Conservation (phyloP, 2,329 filamentous ascomycete species). For the Diatrype stigma region DNA sequence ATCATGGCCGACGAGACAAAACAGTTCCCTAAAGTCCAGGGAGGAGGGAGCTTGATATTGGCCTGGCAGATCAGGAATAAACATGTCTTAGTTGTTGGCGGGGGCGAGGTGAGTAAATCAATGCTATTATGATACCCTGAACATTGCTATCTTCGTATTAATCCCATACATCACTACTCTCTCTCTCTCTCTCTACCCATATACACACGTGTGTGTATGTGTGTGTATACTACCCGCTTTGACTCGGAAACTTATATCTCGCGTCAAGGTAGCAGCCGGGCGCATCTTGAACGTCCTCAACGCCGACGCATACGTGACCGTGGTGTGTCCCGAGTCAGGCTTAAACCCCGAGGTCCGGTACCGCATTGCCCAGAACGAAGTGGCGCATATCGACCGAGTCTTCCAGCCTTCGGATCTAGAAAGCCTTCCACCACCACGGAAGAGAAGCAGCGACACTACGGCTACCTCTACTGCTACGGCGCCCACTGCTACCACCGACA, state of each 20-base stretch:
- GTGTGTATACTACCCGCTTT: too few species aligned
- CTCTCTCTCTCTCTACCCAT: too few species aligned
- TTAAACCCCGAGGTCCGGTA: conserved; percentile 85
- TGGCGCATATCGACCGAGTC: conserved; percentile 74
- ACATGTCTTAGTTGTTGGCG: conserved; percentile 85
- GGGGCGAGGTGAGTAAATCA: conserved; percentile 74
- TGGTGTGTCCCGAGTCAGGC: conserved; percentile 74
- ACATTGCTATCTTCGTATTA: neutral
- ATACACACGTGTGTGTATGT: too few species aligned
- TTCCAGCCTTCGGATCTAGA: conserved; percentile 89
- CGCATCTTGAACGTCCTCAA: conserved; percentile 88
- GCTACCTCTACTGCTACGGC: too few species aligned
- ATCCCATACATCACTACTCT: too few species aligned
- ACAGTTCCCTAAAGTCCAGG: conserved; percentile 75
- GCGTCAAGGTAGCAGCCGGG: conserved; percentile 78
- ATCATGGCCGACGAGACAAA: conserved; percentile 19
- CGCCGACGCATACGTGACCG: conserved; percentile 84
- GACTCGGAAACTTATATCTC: conserved; percentile 6
- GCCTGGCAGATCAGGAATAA: conserved; percentile 94
- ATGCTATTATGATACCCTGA: too few species aligned
- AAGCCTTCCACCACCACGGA: conserved; percentile 37
- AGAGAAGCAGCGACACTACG: too few species aligned
- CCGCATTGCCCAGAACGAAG: conserved; percentile 70
- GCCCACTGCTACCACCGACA: conserved; percentile 1
- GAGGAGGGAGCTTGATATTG: conserved; percentile 87